Conservation (phyloP, 345 rosid genomes). For the Populus ilicifolia region DNA sequence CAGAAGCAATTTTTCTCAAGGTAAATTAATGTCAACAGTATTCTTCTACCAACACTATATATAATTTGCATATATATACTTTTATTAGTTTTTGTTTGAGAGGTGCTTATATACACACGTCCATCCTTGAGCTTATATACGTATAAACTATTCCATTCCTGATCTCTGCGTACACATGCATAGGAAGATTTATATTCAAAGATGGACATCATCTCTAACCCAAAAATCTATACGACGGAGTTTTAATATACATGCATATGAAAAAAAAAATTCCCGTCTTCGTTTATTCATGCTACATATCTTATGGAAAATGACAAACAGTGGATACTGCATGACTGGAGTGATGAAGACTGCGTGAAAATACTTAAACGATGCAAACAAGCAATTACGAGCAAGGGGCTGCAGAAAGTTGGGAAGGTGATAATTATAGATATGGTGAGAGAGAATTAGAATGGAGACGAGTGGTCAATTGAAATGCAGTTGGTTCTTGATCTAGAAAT, state of each 20-base stretch:
- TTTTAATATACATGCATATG: no score
- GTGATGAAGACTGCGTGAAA: conserved; percentile 1
- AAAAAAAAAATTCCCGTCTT: no score
- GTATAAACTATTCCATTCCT: no score
- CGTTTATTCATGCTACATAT: background rate
- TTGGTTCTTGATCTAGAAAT: background rate
- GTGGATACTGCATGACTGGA: background rate
- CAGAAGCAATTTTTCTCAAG: conserved; percentile 32
- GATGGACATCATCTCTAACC: no score
- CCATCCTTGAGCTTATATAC: no score
- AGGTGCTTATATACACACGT: no score
- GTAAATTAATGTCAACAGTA: background rate
- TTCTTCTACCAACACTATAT: background rate
- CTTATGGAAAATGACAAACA: background rate
- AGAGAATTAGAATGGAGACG: background rate
- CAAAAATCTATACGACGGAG: no score
- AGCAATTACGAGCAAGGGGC: background rate
- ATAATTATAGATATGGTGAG: conserved; percentile 10
- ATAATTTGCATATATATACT: background rate
- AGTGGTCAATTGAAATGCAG: background rate
- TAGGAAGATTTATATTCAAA: no score
- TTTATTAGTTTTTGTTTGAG: no score
- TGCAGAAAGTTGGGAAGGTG: conserved; percentile 1
- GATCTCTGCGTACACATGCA: no score
- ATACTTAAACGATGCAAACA: conserved; percentile 12